These are phyloP conservation scores for Thelonectria rubi DNA, from an alignment of 2,329 filamentous ascomycete species.

Conservation along the genomic window DNA sequence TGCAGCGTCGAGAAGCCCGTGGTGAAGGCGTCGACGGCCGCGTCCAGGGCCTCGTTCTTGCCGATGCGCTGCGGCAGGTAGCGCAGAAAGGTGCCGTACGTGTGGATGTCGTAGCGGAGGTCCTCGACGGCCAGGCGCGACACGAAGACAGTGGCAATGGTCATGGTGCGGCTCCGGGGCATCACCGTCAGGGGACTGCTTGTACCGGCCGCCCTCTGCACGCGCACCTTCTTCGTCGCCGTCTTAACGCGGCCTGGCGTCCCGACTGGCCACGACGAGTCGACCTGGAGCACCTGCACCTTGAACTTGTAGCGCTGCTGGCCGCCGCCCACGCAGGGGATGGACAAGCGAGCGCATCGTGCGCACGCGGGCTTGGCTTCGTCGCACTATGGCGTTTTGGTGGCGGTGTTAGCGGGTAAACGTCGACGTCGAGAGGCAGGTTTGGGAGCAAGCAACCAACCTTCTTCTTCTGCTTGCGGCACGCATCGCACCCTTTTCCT, in stretches of 20 bases:
- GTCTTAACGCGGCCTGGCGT: background rate
- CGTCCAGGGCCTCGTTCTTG: slow-evolving; percentile 55
- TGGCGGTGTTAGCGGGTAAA: slow-evolving; percentile 4
- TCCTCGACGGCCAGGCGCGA: slow-evolving; percentile 51
- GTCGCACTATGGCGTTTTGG: slow-evolving; percentile 52
- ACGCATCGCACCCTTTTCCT: slow-evolving; percentile 59
- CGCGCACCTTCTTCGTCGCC: background rate
- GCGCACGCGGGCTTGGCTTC: slow-evolving; percentile 54
- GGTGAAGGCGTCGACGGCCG: slow-evolving; percentile 45
- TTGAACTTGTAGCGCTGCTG: slow-evolving; percentile 61
- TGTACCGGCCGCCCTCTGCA: background rate
- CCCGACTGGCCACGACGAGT: too few relatives aligned
- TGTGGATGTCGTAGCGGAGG: slow-evolving; percentile 56
- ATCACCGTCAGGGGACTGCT: background rate
- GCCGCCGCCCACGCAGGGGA: slow-evolving; percentile 57
- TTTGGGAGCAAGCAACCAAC: slow-evolving; percentile 40
- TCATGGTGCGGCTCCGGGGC: slow-evolving; percentile 46
- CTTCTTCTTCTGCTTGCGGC: slow-evolving; percentile 64
- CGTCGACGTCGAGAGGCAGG: background rate
- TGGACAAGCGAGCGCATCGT: slow-evolving; percentile 55
- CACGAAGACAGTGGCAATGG: slow-evolving; percentile 38
- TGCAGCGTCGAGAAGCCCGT: slow-evolving; percentile 40
- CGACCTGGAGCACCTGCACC: slow-evolving; percentile 40
- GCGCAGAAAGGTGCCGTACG: slow-evolving; percentile 56
- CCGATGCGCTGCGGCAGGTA: slow-evolving; percentile 58